Conservation (phyloP, 2,329 filamentous ascomycete genomes). For the Talaromyces pinophilus region DNA sequence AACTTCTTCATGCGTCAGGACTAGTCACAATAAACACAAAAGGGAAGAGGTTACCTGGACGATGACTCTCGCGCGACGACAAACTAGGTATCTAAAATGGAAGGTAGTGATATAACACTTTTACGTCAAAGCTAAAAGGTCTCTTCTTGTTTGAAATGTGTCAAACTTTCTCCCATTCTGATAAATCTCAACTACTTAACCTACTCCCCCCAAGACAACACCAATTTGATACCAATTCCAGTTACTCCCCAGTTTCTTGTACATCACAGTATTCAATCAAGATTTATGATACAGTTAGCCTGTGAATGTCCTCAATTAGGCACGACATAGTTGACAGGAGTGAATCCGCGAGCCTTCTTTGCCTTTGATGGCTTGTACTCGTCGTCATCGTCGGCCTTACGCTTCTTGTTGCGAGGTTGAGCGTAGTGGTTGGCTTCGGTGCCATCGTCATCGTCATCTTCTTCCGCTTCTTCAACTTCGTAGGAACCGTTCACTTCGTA, state of each 20-base stretch:
- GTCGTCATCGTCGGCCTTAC: not conserved
- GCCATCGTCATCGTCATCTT: not conserved
- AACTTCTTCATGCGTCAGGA: not conserved
- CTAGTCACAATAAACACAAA: not conserved
- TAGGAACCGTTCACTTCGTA: too few relatives aligned
- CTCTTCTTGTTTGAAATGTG: not conserved
- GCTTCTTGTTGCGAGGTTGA: not conserved
- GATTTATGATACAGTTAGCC: not conserved
- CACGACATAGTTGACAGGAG: not conserved
- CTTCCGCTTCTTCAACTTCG: not conserved
- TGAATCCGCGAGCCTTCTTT: not conserved
- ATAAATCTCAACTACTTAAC: not conserved
- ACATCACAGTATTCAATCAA: not conserved
- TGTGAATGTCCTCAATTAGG: not conserved
- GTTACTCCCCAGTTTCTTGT: not conserved
- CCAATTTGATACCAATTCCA: not conserved
- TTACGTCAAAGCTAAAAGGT: not conserved
- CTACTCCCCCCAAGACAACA: not conserved
- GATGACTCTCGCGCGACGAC: not conserved
- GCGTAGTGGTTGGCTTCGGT: not conserved
- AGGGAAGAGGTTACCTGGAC: too few relatives aligned
- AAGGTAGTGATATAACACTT: not conserved
- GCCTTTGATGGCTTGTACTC: not conserved
- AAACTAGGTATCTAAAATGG: not conserved
- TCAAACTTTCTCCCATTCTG: not conserved